Evolutionary conservation across 176 grass and related monocot species (phyloP).

Genomic region (Musa itinerans): DNA sequence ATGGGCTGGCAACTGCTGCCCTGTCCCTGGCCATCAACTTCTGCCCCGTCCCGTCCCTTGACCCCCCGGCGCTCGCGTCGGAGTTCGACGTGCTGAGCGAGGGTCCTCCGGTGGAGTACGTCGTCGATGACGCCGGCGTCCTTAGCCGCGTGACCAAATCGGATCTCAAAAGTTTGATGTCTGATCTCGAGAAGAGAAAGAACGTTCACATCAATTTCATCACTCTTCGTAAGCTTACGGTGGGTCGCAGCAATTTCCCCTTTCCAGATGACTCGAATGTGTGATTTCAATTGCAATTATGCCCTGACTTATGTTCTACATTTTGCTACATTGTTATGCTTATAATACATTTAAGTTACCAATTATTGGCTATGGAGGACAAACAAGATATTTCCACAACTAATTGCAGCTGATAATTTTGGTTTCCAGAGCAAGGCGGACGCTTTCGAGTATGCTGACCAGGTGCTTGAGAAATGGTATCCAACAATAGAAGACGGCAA

Average conservation of each 20-base stretch:
- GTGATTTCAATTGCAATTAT: neutral
- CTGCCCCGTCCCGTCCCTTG: constrained; percentile 29
- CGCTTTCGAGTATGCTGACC: constrained; percentile 98
- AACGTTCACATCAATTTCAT: constrained; percentile 83
- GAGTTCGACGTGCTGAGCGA: constrained; percentile 91
- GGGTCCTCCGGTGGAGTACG: constrained; percentile 65
- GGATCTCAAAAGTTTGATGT: constrained; percentile 57
- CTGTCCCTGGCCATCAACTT: constrained; percentile 73
- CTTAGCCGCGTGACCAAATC: constrained; percentile 95
- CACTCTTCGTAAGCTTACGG: constrained; percentile 92
- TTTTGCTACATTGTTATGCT: neutral
- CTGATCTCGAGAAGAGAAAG: constrained; percentile 78
- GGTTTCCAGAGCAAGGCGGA: constrained; percentile 84
- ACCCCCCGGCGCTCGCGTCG: constrained; percentile 44
- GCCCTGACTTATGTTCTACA: neutral
- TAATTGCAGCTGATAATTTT: neutral
- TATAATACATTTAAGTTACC: neutral
- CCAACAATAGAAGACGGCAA: constrained; percentile 78
- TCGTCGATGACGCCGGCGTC: constrained; percentile 89
- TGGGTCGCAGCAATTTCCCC: constrained; percentile 3
- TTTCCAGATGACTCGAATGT: too few relatives aligned
- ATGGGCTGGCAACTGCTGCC: constrained; percentile 60
- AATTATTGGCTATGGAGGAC: neutral
- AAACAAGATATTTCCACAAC: neutral
- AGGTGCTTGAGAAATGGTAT: constrained; percentile 98